Conservation (phyloP, 129 eudicot species). For the Arctium lappa region DNA sequence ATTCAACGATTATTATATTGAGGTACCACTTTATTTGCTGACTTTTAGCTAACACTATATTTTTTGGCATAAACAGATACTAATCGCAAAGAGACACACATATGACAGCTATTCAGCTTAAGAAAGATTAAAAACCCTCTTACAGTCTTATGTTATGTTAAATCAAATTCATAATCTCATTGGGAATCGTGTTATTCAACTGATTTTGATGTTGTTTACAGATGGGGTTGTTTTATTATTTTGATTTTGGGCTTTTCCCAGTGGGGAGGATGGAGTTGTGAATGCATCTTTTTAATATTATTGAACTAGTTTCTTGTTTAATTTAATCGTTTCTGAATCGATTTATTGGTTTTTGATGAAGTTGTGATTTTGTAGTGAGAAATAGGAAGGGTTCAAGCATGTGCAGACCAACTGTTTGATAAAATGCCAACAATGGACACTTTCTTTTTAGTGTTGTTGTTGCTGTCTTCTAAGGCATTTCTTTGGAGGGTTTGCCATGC, state of each 20-base stretch:
- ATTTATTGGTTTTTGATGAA: neutral
- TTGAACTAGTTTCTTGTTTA: neutral
- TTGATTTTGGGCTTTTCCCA: neutral
- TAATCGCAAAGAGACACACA: neutral
- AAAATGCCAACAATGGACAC: slow-evolving; percentile 12
- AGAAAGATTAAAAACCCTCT: neutral
- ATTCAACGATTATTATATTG: neutral
- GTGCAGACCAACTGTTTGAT: slow-evolving; percentile 24
- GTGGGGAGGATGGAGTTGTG: neutral
- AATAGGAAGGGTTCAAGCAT: neutral
- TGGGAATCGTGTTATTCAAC: neutral
- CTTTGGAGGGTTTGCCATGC: slow-evolving; percentile 13
- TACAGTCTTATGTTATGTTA: neutral
- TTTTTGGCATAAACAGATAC: no score
- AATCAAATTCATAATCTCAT: neutral
- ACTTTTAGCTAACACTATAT: neutral
- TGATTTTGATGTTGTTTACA: slow-evolving; percentile 1
- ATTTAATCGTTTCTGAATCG: neutral
- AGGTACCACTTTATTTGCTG: neutral
- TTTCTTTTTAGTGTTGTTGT: slow-evolving; percentile 8
- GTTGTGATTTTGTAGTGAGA: neutral
- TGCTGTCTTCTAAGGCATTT: slow-evolving; percentile 3
- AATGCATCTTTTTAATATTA: neutral
- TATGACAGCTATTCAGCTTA: neutral
- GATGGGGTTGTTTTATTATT: neutral